A percentile compares a stretch with the other conserved stretches of the same genome.
Conservation (phyloP, 2,329 filamentous ascomycete species). For the Dryadomyces quercus-mongolicae region DNA sequence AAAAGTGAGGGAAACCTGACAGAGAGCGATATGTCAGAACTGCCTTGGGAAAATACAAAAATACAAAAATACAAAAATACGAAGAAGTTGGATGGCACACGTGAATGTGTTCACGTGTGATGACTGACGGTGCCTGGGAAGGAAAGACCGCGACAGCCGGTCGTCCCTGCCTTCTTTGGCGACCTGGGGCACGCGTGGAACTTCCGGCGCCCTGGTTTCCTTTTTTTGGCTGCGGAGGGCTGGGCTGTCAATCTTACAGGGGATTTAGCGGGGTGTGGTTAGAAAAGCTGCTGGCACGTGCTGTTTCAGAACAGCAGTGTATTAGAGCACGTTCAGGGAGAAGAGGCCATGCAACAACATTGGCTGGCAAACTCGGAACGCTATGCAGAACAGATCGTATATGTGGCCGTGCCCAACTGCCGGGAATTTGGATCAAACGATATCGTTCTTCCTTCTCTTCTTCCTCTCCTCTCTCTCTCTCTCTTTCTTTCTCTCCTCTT, state of each 20-base stretch:
- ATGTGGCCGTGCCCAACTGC: too few species aligned
- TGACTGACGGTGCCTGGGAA: neutral
- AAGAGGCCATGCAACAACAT: neutral
- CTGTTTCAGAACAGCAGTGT: too few species aligned
- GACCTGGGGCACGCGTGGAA: neutral
- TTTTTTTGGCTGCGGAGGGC: neutral
- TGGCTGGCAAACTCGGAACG: neutral
- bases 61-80: neutral
- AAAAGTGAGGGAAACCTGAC: neutral
- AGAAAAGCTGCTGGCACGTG: too few species aligned
- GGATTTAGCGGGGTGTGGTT: too few species aligned
- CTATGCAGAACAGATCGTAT: neutral
- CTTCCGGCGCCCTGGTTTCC: neutral
- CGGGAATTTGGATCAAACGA: too few species aligned
- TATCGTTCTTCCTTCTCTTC: too few species aligned
- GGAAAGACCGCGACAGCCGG: neutral
- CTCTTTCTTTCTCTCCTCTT: too few species aligned
- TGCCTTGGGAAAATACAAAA: neutral
- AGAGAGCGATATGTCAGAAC: too few species aligned
- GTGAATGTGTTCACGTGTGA: neutral
- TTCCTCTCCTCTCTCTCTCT: too few species aligned
- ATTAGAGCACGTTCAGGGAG: neutral
- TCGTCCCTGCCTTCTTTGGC: neutral
- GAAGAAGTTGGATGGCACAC: neutral
- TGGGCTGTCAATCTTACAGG: neutral